Evolutionary conservation across 148 eudicot genomes (phyloP), one percentile per base, ranked within the genome.

Genomic region (Suaeda aralocaspica): DNA sequence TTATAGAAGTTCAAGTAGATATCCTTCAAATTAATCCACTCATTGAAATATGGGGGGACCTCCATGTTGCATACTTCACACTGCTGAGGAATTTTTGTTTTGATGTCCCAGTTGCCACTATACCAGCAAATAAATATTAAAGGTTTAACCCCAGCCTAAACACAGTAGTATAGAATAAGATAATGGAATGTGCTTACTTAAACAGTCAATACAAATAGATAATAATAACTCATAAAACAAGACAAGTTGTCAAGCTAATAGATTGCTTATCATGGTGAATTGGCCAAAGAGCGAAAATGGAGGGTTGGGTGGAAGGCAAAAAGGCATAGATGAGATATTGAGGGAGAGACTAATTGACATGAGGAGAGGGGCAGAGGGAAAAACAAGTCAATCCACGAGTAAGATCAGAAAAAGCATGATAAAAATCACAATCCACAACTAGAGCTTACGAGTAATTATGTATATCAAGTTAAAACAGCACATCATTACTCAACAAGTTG

Each of bases 81-180:
- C 71, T 94, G 99, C 84, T 91, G 84, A 61, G 99, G 97, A 30
- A 94, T 76, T 82, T 94, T 91, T 3, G 99, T 94, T 80, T 94
- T 94, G 82, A 94, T 76, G 82, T 94, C 99, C 99, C 99, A 94
- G 75, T 94, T 94, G 74, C 99, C 97, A 81, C 99, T 94, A 68
- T 39, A 70, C 16, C 82, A 41, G 76, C 34, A 56, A 59, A 74
- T 33, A 72, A 53, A 62, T 21, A 34, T 68, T 25, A 36, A 71
- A 49, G 34, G 21, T 29, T 63, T 44, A 67, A 55, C 24, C 36
- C 46, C 21, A 52, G 60, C 59, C 49, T 31, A 57, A n/a, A n/a
- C n/a, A n/a, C n/a, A n/a, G n/a, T n/a, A n/a, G n/a, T n/a, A n/a
- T n/a, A n/a, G n/a, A n/a, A n/a, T n/a, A n/a, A n/a, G n/a, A n/a